Conservation (phyloP, 2,329 filamentous ascomycete genomes). For the Tympanopsis confertula region DNA sequence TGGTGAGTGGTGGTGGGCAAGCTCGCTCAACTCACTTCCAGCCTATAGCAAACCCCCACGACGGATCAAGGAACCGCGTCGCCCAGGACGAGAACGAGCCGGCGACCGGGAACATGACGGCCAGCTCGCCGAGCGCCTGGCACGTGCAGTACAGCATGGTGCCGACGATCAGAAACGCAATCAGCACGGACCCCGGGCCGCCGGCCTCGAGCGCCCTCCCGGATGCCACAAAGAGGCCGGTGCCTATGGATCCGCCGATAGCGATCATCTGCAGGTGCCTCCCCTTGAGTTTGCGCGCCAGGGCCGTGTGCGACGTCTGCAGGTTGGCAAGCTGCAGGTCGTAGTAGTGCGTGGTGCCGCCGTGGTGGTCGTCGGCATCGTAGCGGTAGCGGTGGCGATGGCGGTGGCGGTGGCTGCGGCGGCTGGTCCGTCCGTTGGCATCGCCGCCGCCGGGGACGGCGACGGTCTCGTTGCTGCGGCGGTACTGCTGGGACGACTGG, state of each 20-base stretch:
- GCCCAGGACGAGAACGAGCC: conserved; percentile 89
- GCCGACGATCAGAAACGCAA: conserved; percentile 71
- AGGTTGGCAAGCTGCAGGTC: conserved; percentile 48
- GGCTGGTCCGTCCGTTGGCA: conserved; percentile 2
- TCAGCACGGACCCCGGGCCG: conserved; percentile 66
- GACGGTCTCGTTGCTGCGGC: conserved; percentile 9
- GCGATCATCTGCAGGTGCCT: conserved; percentile 96
- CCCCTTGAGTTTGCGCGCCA: conserved; percentile 68
- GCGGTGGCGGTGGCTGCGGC: conserved; percentile 11
- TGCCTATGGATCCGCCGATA: conserved; percentile 57
- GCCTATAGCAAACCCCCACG: conserved; percentile 91
- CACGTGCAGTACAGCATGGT: conserved; percentile 86
- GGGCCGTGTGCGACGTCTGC: conserved; percentile 64
- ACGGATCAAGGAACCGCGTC: conserved; percentile 82
- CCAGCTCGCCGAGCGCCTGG: conserved; percentile 82
- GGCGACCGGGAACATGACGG: conserved; percentile 79
- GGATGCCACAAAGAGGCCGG: conserved; percentile 78
- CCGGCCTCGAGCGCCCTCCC: conserved; percentile 59
- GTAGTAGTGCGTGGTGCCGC: conserved; percentile 35
- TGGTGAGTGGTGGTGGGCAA: neutral
- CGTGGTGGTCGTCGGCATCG: conserved; percentile 14
- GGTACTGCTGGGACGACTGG: neutral
- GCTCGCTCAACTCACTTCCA: conserved; percentile 57
- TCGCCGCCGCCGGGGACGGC: conserved; percentile 12
- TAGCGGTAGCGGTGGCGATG: neutral